Percentiles rank a stretch among this genome's conserved stretches.
Conservation (phyloP, 2,329 filamentous ascomycete species). For the Colletotrichum truncatum region DNA sequence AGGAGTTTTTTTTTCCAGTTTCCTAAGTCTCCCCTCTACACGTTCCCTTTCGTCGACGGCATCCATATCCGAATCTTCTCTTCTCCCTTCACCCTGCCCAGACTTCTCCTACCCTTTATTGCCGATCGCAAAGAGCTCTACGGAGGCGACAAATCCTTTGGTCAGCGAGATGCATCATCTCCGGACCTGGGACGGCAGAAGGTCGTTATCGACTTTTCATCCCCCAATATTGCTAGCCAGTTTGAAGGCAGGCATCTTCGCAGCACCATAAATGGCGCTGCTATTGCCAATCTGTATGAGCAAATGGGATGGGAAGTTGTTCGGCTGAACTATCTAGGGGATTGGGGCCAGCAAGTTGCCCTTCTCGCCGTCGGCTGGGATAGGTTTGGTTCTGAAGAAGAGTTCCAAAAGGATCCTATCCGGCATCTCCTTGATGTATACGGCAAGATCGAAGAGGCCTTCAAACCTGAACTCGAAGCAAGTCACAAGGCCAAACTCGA, state of each 20-base stretch:
- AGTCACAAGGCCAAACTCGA: conserved; percentile 60
- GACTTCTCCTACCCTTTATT: conserved; percentile 67
- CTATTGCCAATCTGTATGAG: conserved; percentile 75
- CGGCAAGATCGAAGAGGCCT: conserved; percentile 71
- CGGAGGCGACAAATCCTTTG: conserved; percentile 67
- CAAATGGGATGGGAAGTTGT: conserved; percentile 75
- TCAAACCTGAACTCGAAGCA: conserved; percentile 69
- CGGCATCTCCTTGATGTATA: conserved; percentile 79
- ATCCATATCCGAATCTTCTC: conserved; percentile 74
- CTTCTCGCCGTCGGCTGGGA: conserved; percentile 75
- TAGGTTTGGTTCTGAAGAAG: conserved; percentile 73
- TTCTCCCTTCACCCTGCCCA: conserved; percentile 63
- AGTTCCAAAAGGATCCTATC: conserved; percentile 71
- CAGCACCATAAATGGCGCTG: conserved; percentile 81
- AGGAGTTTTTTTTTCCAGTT: conserved; percentile 47
- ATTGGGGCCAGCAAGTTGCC: conserved; percentile 80
- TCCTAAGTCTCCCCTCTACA: conserved; percentile 65
- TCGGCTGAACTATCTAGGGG: conserved; percentile 79
- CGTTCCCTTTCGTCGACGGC: conserved; percentile 63
- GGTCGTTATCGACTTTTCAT: conserved; percentile 77
- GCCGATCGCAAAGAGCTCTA: conserved; percentile 64
- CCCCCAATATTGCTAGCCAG: conserved; percentile 80
- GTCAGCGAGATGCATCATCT: conserved; percentile 60
- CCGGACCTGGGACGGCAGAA: conserved; percentile 50
- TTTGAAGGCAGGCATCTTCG: conserved; percentile 80